Base-by-base conservation (phyloP, 768 basidiomycete genomes). In the Russula dissimulans region DNA sequence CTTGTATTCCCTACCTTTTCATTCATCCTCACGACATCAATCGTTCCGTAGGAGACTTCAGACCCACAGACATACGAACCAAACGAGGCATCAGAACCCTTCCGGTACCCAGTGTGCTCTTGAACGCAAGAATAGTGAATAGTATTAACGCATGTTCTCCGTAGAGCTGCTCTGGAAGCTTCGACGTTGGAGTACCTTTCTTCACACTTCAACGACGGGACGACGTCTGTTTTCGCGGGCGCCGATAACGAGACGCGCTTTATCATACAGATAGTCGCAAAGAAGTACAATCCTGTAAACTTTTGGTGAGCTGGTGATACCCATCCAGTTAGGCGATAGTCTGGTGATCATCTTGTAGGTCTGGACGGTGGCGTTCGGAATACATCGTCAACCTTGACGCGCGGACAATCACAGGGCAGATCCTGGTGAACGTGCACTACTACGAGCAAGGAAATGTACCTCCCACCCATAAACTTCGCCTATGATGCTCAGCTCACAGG, bases 371-470 rank as follows among this genome's bases (percentile, higher is more conserved):
- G 95, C 82, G 95, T 42, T 94, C 93, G 6, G 80, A 86, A 65
- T 98, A 97, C 71, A 70, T 75, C 9, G 76, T 97, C 51, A 84
- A 95, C 70, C 71, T 89, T 42, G 79, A 77, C 17, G 76, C 80
- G 43, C 80, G 81, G 55, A 78, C 73, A 60, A 77, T 97, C 5
- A 71, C 74, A n/a, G 94, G 93, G 0, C 81, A 77, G 67, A 82
- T 97, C 15, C 76, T 86, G 8, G 81, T 90, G 46, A 89, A 93
- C 67, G 86, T 97, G 12, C 97, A 99, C 71, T 98, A 98, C 69
- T 98, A 95, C 69, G 97, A 99, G 71, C 92, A 97, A 70, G 95
- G 95, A 66, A 95, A 95, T 70, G 92, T 95, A 57, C 53, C 84
- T 47, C 38, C 29, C 51, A 32, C 38, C 56, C 39, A 26, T 3